Evolutionary conservation across 202 grass and related monocot species (phyloP), one percentile per base, ranked within the genome.

Genomic region (Musa balbisiana): DNA sequence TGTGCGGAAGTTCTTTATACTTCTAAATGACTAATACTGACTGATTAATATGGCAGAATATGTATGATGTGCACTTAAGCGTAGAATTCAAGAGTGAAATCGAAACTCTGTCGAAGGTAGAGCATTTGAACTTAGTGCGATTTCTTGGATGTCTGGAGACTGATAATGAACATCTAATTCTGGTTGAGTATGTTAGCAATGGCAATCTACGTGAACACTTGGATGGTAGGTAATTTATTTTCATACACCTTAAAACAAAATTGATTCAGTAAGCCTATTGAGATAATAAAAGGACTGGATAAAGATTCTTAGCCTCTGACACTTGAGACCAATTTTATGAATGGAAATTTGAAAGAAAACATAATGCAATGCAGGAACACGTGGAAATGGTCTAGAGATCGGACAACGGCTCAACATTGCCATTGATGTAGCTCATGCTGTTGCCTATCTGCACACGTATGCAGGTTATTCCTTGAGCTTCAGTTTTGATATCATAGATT

Each of bases 171-270:
- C 86, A 68, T 55, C 9, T 97, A 27, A 86, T 97, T 67, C 64
- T 93, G 56, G 84, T 93, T 16, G 94, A 97, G 80, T 91, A 93
- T 43, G 74, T 93, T 62, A 90, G 63, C 67, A 93, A 97, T 75
- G 90, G 94, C 82, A 91, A 83, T 75, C 86, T 93, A 69, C 88
- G 90, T 51, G 84, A 91, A 83, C 93, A 97, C 77, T 84, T 97
- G 79, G 90, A 97, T 80, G 93, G 93, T 97, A 82, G 3, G 86
- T 86, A 29, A 86, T 79, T 51, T 60, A 26, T 63, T 24, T 62
- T 5, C 62, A 12, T 68, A 17, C 33, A 43, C 4, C 10, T 17
- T 0, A 55, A 77, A 54, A n/a, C 20, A 52, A 60, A 29, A 72
- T 24, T n/a, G 10, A 82, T 49, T 24, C 26, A 62, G 23, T 49